Evolutionary conservation across 2,329 filamentous ascomycete genomes (phyloP).

Genomic region (Lachnellula occidentalis): DNA sequence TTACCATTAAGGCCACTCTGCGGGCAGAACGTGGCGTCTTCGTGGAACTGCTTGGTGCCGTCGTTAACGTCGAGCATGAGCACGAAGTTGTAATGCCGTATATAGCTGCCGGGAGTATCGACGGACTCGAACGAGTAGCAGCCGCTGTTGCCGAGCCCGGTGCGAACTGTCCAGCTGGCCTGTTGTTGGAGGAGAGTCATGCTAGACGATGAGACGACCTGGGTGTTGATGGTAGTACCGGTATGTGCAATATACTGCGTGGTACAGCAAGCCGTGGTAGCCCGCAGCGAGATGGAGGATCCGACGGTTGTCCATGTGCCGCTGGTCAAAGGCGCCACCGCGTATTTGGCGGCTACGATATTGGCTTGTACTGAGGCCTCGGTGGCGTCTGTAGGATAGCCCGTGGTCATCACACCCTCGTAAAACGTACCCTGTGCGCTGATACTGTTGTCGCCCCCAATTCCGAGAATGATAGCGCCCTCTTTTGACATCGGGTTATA

Average conservation of each 20-base stretch:
- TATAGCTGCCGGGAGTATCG: constrained; percentile 52
- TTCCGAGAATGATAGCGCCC: constrained; percentile 62
- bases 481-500: constrained; percentile 59
- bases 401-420: constrained; percentile 59
- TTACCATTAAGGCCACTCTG: constrained; percentile 45
- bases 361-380: constrained; percentile 55
- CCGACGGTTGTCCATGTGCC: constrained; percentile 44
- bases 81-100: constrained; percentile 50
- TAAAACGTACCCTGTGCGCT: constrained; percentile 60
- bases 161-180: constrained; percentile 48
- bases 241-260: constrained; percentile 51
- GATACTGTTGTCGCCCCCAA: constrained; percentile 54
- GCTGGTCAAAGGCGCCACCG: constrained; percentile 41
- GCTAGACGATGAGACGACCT: constrained; percentile 48
- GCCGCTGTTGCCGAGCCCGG: constrained; percentile 49
- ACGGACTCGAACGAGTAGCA: constrained; percentile 58
- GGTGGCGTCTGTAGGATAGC: constrained; percentile 54
- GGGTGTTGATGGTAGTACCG: constrained; percentile 45
- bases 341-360: constrained; percentile 55
- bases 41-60: constrained; percentile 48
- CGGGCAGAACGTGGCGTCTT: constrained; percentile 60
- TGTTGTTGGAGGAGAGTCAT: constrained; percentile 43
- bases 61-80: constrained; percentile 47
- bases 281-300: constrained; percentile 47
- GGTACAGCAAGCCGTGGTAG: constrained; percentile 48